These are phyloP conservation scores for Chlorociboria aeruginascens DNA, from an alignment of 495 filamentous ascomycete genomes.

Conservation along the genomic window DNA sequence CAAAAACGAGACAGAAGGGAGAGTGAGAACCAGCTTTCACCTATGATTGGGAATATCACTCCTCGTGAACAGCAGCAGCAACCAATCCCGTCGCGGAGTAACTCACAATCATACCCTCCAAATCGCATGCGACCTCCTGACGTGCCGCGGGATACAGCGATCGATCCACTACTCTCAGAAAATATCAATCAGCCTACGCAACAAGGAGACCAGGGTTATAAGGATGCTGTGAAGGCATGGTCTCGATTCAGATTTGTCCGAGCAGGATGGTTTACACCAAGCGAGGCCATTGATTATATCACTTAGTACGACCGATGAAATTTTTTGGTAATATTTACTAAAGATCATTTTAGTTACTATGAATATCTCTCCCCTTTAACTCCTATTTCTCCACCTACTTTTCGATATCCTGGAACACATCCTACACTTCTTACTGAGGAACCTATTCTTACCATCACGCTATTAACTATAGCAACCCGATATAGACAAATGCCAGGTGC, in stretches of 20 bases:
- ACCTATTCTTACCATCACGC: constrained; percentile 79
- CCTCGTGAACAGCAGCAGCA: neutral
- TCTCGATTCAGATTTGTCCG: constrained; percentile 82
- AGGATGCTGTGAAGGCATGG: constrained; percentile 74
- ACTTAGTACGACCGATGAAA: constrained; percentile 52
- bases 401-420: constrained; percentile 61
- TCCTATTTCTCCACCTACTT: constrained; percentile 79
- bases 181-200: constrained; percentile 14
- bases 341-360: constrained; percentile 57
- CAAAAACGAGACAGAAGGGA: constrained; percentile 24
- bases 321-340: neutral
- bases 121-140: constrained; percentile 10
- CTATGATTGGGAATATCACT: constrained; percentile 5
- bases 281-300: constrained; percentile 85
- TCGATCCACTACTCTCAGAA: constrained; percentile 16
- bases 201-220: constrained; percentile 35
- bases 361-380: constrained; percentile 80
- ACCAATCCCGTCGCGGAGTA: constrained; percentile 3
- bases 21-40: constrained; percentile 15
- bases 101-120: constrained; percentile 1
- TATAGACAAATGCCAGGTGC: constrained; percentile 70
- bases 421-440: constrained; percentile 72
- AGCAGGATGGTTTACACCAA: constrained; percentile 90
- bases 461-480: constrained; percentile 81
- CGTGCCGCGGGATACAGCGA: constrained; percentile 5